Base-by-base conservation (phyloP, 495 filamentous ascomycete species). In the Hyaloscypha variabilis region DNA sequence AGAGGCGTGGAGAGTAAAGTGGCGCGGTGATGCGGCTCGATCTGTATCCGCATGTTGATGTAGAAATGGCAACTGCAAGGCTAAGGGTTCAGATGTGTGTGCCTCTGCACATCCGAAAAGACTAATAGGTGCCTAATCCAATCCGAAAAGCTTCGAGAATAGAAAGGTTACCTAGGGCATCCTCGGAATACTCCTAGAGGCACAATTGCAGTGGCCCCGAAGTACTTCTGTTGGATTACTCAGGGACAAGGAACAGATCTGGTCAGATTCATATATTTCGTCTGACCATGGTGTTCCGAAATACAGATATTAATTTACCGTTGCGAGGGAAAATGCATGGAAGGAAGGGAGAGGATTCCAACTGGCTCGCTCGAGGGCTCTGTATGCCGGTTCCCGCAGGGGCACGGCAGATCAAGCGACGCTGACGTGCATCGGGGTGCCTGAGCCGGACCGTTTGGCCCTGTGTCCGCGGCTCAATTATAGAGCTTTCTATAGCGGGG, bases 1-100 rank as follows among this genome's bases (percentile, higher is more conserved):
- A 72, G 88, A 64, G 76, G 82, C 1, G 61, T 77, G 6, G 85
- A 86, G 3, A 78, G 72, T 71, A 23, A 36, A 10, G 62, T 6
- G 62, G 31, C 34, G 56, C 34, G 72, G 52, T 57, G 63, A 60
- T 66, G 67, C 30, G 68, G 19, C 60, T 69, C 60, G 53, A 71
- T 30, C 50, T 39, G 13, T 23, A 39, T 29, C n/a, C 50, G 58
- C 2, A 30, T 26, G 49, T 42, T 0, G 25, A 25, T 54, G 51
- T 24, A 26, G 51, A 54, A 28, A 25, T 6, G 21, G 8, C 8
- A 54, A 54, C 10, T 5, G 6, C 17, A 25, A 23, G 13, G 21
- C 23, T 25, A 6, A 23, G 21, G 17, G 8, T 34, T 6, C 19
- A 10, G 51, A 24, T 0, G 51, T 8, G 21, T 25, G 25, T 14